Base-by-base conservation (phyloP, 331 rosid genomes). In the Quercus tomentella region DNA sequence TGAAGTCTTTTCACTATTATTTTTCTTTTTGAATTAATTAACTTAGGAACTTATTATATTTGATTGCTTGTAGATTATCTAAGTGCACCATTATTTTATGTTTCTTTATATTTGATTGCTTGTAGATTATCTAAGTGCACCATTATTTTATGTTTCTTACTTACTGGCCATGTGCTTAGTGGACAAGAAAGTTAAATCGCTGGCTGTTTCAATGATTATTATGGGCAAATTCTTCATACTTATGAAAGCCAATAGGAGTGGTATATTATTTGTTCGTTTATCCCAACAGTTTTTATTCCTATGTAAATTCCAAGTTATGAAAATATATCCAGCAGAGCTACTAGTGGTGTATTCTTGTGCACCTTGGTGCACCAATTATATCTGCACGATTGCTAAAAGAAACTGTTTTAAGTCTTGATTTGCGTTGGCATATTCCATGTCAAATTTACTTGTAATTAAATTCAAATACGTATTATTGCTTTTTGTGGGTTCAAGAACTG, bases 331-430 rank as follows among this genome's bases (percentile, higher is more conserved):
- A 22, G 72, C 70, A 25, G 67, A 31, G 76, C 23, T 66, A 28
- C 49, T 79, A 25, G 2, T 78, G 26, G 58, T 78, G 58, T 78
- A n/a, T 78, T 82, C 82, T 78, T 78, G 56, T 82, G 58, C 77
- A 56, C 5, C 15, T 73, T 74, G 45, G 70, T 30, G 77, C 30
- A 23, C 74, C 86, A 54, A 78, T 78, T 20, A 78, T 56, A 43
- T 65, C 15, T 21, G 41, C 43, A 37, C 43, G 43, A 37, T 37
- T 37, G 43, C 43, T 1, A 37, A 37, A 37, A 37, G 43, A 37
- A 37, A 7, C 10, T 37, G 0, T 37, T 7, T 37, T 7, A 37
- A 37, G 43, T 35, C 41, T 35, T 35, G 2, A 35, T 35, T 35
- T 35, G 43, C 0, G 1, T 37, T 37, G 43, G 10, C 43, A 37